Evolutionary conservation across 768 basidiomycete genomes (phyloP).

Genomic region (Inosperma sp.): DNA sequence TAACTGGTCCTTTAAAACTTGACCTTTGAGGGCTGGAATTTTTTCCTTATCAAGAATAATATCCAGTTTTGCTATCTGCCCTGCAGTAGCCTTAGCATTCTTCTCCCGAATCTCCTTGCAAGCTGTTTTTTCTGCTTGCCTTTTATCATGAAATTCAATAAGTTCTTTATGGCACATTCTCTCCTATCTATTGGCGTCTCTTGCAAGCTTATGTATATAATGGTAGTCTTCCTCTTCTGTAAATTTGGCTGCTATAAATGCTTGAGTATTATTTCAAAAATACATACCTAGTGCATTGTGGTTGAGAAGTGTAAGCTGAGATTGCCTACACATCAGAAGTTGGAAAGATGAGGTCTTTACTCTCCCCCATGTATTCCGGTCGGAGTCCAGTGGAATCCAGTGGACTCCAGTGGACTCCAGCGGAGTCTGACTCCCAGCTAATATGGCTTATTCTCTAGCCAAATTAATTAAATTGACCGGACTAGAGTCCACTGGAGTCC

Average conservation of each 20-base stretch:
- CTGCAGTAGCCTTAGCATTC: too few relatives aligned
- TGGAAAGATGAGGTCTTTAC: too few relatives aligned
- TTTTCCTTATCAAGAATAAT: constrained; percentile 3
- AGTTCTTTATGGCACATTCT: neutral
- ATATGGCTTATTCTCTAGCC: too few relatives aligned
- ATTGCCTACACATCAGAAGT: constrained; percentile 14
- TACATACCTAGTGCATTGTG: constrained; percentile 12
- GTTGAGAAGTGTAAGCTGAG: neutral
- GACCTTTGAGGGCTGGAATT: constrained; percentile 3
- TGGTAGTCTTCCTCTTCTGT: constrained; percentile 7
- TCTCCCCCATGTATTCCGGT: too few relatives aligned
- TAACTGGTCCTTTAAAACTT: constrained; percentile 7
- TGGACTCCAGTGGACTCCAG: too few relatives aligned
- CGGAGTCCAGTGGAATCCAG: too few relatives aligned
- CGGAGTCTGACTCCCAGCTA: too few relatives aligned
- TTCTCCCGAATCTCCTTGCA: neutral
- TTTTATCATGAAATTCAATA: neutral
- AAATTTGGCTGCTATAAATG: constrained; percentile 5
- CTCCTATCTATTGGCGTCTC: constrained; percentile 1
- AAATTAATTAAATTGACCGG: too few relatives aligned
- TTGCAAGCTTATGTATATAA: neutral
- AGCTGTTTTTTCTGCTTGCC: constrained; percentile 2
- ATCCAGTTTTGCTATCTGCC: too few relatives aligned
- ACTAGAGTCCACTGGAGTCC: too few relatives aligned
- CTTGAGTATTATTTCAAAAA: constrained; percentile 10